These are phyloP conservation scores for Heliamphora pulchella DNA, from an alignment of 179 eudicot genomes.

Conservation along the genomic window DNA sequence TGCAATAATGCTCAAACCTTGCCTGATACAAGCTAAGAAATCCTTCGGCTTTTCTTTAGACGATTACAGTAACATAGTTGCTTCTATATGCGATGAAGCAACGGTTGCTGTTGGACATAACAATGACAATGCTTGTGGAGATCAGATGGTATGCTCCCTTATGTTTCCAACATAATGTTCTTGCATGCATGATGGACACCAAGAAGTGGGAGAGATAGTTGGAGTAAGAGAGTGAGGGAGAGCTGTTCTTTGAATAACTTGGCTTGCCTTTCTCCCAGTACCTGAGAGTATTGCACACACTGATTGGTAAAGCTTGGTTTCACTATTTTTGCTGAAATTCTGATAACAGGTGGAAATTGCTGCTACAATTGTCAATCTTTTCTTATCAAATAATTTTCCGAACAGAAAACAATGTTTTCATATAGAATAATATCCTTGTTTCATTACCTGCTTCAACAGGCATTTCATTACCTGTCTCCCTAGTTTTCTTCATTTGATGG, in stretches of 20 bases:
- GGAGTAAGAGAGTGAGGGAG: background rate
- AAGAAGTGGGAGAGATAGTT: background rate
- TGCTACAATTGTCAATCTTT: background rate
- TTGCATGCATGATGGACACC: background rate
- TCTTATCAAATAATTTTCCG: background rate
- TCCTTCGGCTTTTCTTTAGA: constrained; percentile 31
- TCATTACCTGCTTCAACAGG: too few relatives aligned
- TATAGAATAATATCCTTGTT: background rate
- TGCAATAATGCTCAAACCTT: constrained; percentile 52
- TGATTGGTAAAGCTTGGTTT: background rate
- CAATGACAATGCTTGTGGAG: constrained; percentile 32
- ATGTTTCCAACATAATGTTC: background rate
- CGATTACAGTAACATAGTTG: constrained; percentile 50
- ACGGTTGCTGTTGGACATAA: constrained; percentile 23
- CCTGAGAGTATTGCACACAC: background rate
- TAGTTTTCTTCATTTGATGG: background rate
- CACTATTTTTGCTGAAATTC: too few relatives aligned
- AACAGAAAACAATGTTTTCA: too few relatives aligned
- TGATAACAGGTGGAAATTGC: background rate
- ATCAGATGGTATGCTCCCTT: constrained; percentile 39
- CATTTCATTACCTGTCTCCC: background rate
- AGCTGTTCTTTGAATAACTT: background rate
- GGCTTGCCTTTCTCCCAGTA: background rate
- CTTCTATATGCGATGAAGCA: constrained; percentile 32
- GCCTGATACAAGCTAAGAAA: constrained; percentile 40